phyloP scores from a whole-genome alignment of 345 rosid species.

The Populus alba region DNA sequence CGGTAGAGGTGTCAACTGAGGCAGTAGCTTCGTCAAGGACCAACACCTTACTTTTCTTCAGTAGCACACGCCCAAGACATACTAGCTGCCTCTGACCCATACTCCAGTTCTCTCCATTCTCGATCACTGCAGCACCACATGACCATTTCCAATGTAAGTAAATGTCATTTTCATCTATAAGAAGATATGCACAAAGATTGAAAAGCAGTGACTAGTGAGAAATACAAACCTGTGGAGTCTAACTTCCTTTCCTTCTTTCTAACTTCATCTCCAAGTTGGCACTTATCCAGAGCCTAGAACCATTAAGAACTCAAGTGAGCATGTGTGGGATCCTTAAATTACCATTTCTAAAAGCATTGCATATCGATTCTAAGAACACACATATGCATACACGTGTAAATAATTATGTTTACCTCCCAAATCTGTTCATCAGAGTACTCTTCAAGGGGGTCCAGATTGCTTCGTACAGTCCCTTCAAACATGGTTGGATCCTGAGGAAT shows the following conservation, averaged over 20 bases:
- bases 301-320: slow-evolving; percentile 3
- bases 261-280: too few species aligned
- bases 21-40: slow-evolving; percentile 92
- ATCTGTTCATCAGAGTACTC: slow-evolving; percentile 77
- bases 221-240: too few species aligned
- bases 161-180: too few species aligned
- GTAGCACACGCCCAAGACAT: slow-evolving; percentile 79
- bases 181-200: background rate
- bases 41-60: slow-evolving; percentile 73
- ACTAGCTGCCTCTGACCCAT: slow-evolving; percentile 89
- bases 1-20: slow-evolving; percentile 84
- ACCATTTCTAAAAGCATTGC: background rate
- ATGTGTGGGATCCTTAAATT: background rate
- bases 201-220: too few species aligned
- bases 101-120: slow-evolving; percentile 96
- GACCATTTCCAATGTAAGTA: background rate
- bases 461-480: slow-evolving; percentile 87
- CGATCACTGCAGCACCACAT: slow-evolving; percentile 45
- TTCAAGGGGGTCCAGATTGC: slow-evolving; percentile 87
- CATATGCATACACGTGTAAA: too few species aligned
- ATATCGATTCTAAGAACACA: background rate
- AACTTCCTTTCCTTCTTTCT: too few species aligned
- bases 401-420: slow-evolving; percentile 66
- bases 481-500: slow-evolving; percentile 94
- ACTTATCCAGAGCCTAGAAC: slow-evolving; percentile 50